Percentiles rank a stretch among this genome's conserved stretches.
These are phyloP conservation scores for Lyophyllum decastes DNA, from an alignment of 768 basidiomycete species.

Conservation along the genomic window DNA sequence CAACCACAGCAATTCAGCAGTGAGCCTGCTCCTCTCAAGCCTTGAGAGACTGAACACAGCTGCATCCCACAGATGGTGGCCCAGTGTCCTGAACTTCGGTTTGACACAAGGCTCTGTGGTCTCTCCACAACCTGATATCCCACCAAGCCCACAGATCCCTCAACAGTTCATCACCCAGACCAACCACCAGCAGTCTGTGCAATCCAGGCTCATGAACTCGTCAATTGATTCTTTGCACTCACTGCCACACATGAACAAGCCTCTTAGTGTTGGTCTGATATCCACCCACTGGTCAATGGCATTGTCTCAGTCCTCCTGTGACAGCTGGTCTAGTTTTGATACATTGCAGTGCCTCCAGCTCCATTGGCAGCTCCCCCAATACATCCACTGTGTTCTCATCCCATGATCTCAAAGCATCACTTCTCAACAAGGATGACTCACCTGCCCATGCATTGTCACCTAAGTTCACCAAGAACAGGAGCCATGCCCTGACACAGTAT, in stretches of 20 bases:
- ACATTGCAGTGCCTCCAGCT: no score
- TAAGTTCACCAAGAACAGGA: slow-evolving; percentile 36
- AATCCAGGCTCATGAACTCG: slow-evolving; percentile 34
- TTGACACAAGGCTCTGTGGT: slow-evolving; percentile 35
- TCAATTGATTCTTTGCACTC: slow-evolving; percentile 35
- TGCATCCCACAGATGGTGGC: slow-evolving; percentile 38
- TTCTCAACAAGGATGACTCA: slow-evolving; percentile 24
- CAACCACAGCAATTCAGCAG: slow-evolving; percentile 1
- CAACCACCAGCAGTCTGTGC: slow-evolving; percentile 28
- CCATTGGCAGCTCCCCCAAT: slow-evolving; percentile 22
- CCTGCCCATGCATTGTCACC: slow-evolving; percentile 27
- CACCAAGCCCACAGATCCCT: slow-evolving; percentile 66
- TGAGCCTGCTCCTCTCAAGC: slow-evolving; percentile 33
- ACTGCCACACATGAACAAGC: slow-evolving; percentile 23
- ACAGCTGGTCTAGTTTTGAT: slow-evolving; percentile 57
- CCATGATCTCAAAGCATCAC: slow-evolving; percentile 32
- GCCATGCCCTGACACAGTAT: slow-evolving; percentile 64
- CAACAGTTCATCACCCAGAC: slow-evolving; percentile 39
- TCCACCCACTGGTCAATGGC: slow-evolving; percentile 38
- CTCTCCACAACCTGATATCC: slow-evolving; percentile 45
- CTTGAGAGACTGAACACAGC: slow-evolving; percentile 36
- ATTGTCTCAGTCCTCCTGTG: slow-evolving; percentile 43
- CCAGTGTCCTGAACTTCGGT: slow-evolving; percentile 49
- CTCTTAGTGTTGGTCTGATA: slow-evolving; percentile 25
- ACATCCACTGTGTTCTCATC: slow-evolving; percentile 29